Evolutionary conservation across 2,329 filamentous ascomycete species (phyloP).

Genomic region (Periconia sp.): DNA sequence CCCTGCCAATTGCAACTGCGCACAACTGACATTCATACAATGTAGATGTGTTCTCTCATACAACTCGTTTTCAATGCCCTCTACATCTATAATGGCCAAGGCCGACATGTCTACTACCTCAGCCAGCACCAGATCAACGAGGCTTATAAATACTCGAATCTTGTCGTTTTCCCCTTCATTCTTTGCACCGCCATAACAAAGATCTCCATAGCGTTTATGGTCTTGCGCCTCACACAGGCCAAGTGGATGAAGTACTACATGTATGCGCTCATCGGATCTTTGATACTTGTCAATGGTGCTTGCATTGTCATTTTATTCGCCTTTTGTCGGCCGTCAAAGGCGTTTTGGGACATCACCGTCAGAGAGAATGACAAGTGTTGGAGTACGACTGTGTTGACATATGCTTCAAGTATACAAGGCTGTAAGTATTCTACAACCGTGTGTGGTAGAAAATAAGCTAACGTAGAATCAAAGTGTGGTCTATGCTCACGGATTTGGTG

Average conservation of each 20-base stretch:
- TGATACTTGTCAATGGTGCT: not conserved
- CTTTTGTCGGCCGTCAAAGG: not conserved
- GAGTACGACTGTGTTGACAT: not conserved
- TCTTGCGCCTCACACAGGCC: not conserved
- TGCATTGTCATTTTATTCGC: not conserved
- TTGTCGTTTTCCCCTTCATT: not conserved
- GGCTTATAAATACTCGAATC: not conserved
- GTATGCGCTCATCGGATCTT: not conserved
- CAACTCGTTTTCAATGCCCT: not conserved
- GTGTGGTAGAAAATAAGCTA: not conserved
- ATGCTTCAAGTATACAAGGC: not conserved
- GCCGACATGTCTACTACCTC: not conserved
- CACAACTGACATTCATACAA: not conserved
- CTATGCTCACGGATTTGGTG: not conserved
- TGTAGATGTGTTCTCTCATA: not conserved
- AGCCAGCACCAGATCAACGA: not conserved
- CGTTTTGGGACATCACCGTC: not conserved
- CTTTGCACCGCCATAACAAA: slow-evolving; percentile 1
- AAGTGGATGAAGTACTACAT: not conserved
- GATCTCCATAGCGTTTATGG: not conserved
- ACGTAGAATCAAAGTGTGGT: not conserved
- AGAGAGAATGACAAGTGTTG: not conserved
- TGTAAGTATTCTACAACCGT: not conserved
- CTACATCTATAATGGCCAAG: not conserved
- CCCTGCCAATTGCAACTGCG: not conserved